Base-by-base conservation (phyloP, 2,329 filamentous ascomycete species). In the Ceratocystis smalleyi region DNA sequence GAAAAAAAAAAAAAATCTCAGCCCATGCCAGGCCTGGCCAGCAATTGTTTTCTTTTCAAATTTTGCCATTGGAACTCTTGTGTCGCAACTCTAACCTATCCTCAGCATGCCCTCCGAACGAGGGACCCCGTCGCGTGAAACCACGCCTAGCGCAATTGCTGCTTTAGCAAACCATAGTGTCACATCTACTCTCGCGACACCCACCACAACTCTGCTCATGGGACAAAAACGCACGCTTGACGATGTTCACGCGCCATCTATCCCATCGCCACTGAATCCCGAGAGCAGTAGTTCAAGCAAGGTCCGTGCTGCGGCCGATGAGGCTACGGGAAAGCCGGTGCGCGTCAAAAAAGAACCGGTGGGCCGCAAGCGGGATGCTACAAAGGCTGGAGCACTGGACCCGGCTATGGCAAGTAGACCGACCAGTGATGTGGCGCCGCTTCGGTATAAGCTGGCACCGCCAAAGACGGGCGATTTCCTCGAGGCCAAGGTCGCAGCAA, bases 221-320 rank as follows among this genome's bases (percentile, higher is more conserved):
- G 83, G 84, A 2, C 80, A 86, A 71, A 88, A 88, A 70, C 83
- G 85, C 66, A 76, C 78, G 24, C 77, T 87, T 35, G 85, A 88
- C 67, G 86, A 88, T 69, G 83, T 83, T 71, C 84, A 91, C 73
- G 80, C 80, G 67, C 87, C 88, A 3, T 79, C 84, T 12, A 79
- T 90, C 1, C 83, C 87, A 2, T 91, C 88, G 10, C 87, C 87
- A 32, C 80, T 91, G 67, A 91, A 91, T 69, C 84, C 85, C 59
- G 83, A 86, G 17, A 62, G 27, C 27, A 51, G 45, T n/a, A 51
- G 70, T 27, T 54, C 64, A 10, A 59, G 55, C 65, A 72, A 77
- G 64, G 75, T 77, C 8, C 68, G 69, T 60, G 72, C 72, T 7
- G 67, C 71, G 19, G 73, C 62, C 4, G 65, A 87, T 86, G 75